Percentiles rank a stretch among this genome's conserved stretches.
Conservation (phyloP, 2,329 filamentous ascomycete genomes). For the Leptodontidium sp. region DNA sequence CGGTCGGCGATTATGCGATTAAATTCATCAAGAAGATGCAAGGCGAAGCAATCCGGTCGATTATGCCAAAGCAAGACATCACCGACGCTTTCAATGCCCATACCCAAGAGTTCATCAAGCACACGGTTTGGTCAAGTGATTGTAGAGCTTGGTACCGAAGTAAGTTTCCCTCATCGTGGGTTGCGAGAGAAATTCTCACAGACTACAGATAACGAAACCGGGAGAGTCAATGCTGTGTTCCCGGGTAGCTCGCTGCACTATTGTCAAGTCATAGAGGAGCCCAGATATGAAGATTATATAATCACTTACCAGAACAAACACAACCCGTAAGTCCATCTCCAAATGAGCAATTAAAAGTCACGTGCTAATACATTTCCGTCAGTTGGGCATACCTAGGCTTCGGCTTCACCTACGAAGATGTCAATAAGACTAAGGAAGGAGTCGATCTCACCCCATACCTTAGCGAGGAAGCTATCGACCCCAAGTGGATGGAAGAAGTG, state of each 20-base stretch:
- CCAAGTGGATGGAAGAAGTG: constrained; percentile 45
- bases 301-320: constrained; percentile 49
- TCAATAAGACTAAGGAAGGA: constrained; percentile 30
- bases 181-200: background rate
- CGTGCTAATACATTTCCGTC: constrained; percentile 30
- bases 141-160: constrained; percentile 45
- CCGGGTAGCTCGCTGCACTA: constrained; percentile 61
- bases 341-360: background rate
- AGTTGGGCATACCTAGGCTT: constrained; percentile 48
- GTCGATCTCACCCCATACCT: constrained; percentile 47
- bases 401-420: constrained; percentile 45
- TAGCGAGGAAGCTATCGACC: constrained; percentile 47
- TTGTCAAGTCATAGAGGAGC: constrained; percentile 50
- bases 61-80: constrained; percentile 55
- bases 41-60: constrained; percentile 56
- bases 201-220: constrained; percentile 51
- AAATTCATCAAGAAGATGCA: constrained; percentile 49
- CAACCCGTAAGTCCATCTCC: constrained; percentile 31
- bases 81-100: constrained; percentile 61
- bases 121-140: constrained; percentile 57
- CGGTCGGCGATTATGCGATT: constrained; percentile 38
- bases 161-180: constrained; percentile 22
- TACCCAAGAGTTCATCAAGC: constrained; percentile 60
- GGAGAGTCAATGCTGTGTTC: constrained; percentile 57
- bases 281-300: constrained; percentile 56